Conservation (phyloP, 2,329 filamentous ascomycete genomes). For the Beauveria asiatica region DNA sequence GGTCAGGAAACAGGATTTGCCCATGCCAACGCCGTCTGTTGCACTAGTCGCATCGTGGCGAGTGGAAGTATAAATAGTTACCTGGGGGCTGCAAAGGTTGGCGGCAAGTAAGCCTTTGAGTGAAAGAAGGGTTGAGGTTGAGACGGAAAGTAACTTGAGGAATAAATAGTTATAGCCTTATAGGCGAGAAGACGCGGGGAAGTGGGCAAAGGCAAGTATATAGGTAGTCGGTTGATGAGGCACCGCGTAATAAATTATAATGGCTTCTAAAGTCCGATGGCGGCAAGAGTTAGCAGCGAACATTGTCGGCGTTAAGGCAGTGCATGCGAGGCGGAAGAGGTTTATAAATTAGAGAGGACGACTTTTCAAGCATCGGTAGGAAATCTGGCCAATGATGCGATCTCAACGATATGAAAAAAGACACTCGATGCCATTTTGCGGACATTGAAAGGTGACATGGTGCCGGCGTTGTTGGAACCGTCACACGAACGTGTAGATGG, state of each 20-base stretch:
- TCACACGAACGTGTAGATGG: neutral
- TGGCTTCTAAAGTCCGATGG: neutral
- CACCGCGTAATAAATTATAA: neutral
- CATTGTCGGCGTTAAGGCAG: neutral
- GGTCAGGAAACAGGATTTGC: neutral
- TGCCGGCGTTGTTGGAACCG: neutral
- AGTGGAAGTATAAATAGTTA: neutral
- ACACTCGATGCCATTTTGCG: neutral
- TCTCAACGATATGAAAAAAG: neutral
- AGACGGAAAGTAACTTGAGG: no score
- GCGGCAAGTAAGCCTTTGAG: neutral
- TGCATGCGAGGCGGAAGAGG: no score
- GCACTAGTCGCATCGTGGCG: conserved; percentile 3
- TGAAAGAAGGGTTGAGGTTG: neutral
- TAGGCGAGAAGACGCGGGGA: neutral
- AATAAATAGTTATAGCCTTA: no score
- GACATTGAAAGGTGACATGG: neutral
- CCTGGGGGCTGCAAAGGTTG: neutral
- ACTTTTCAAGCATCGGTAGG: neutral
- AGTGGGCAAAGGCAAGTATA: neutral
- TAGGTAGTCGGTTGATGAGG: neutral
- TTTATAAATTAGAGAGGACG: neutral
- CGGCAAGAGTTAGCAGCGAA: neutral
- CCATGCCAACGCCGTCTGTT: neutral
- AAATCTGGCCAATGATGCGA: neutral